These are phyloP conservation scores for Cavenderia fasciculata DNA, from an alignment of 78 protist species.

Conservation along the genomic window DNA sequence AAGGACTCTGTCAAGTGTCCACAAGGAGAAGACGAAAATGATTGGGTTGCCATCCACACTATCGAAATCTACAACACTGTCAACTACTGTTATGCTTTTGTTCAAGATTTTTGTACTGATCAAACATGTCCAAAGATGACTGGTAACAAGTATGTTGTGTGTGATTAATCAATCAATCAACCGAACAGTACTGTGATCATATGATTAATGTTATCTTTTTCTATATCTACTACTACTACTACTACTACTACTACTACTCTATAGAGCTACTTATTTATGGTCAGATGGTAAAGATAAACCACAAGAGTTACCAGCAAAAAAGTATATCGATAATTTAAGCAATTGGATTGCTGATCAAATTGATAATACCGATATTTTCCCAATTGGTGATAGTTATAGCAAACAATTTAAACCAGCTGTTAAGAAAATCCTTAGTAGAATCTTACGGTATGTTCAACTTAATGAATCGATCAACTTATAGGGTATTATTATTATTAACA, in stretches of 20 bases:
- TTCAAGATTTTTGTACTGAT: constrained; percentile 57
- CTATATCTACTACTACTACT: background rate
- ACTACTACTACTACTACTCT: background rate
- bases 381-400: constrained; percentile 31
- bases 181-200: background rate
- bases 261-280: constrained; percentile 56
- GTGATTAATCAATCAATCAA: background rate
- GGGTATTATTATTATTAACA: background rate
- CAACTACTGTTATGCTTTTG: constrained; percentile 37
- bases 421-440: constrained; percentile 60
- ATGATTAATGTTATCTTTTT: background rate
- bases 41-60: constrained; percentile 60
- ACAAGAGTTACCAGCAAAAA: constrained; percentile 60
- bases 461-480: background rate
- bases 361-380: constrained; percentile 71
- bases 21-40: constrained; percentile 68
- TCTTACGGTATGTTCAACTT: constrained; percentile 7
- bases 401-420: constrained; percentile 31
- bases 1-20: constrained; percentile 64
- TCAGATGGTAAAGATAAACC: constrained; percentile 68
- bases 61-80: constrained; percentile 50
- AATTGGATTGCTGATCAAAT: constrained; percentile 73
- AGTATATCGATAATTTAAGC: constrained; percentile 58
- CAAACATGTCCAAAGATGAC: constrained; percentile 59
- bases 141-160: constrained; percentile 47